Percentiles rank a stretch among this genome's conserved stretches.
phyloP scores from a whole-genome alignment of 805 yeast genomes.

The Myxozyma nipponensis region DNA sequence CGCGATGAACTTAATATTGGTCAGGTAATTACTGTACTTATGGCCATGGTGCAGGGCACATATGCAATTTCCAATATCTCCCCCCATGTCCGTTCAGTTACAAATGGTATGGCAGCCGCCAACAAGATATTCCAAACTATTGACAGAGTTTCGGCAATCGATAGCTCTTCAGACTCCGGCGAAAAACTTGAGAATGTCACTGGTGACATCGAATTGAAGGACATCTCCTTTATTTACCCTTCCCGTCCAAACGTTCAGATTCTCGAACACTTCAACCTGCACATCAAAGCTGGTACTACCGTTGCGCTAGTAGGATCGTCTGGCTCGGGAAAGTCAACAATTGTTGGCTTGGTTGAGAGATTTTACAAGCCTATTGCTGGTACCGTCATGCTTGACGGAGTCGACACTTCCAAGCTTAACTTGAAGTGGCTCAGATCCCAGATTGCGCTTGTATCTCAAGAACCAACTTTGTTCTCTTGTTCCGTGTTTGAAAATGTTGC shows the following conservation, averaged over 20 bases:
- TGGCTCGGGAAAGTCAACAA: conserved; percentile 47
- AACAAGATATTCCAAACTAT: conserved; percentile 41
- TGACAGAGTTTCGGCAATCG: conserved; percentile 41
- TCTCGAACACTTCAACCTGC: conserved; percentile 31
- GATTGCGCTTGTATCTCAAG: conserved; percentile 61
- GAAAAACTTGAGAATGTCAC: conserved; percentile 24
- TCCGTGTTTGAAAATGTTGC: conserved; percentile 73
- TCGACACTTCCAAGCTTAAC: conserved; percentile 46
- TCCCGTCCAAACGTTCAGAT: conserved; percentile 35
- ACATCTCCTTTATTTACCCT: conserved; percentile 34
- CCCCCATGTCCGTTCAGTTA: conserved; percentile 39
- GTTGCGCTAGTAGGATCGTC: conserved; percentile 90
- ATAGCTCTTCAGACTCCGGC: conserved; percentile 32
- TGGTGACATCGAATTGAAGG: conserved; percentile 41
- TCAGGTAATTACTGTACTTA: conserved; percentile 36
- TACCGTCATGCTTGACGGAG: conserved; percentile 45
- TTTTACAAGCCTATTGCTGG: conserved; percentile 55
- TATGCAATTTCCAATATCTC: conserved; percentile 38
- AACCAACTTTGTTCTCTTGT: conserved; percentile 61
- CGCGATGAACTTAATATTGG: conserved; percentile 38
- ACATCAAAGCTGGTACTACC: conserved; percentile 68
- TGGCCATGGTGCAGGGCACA: conserved; percentile 27
- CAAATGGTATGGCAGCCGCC: conserved; percentile 41
- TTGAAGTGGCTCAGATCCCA: conserved; percentile 50
- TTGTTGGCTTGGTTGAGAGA: conserved; percentile 53